Percentiles rank a stretch among this genome's conserved stretches.
Evolutionary conservation across 1,284 basidiomycete genomes (phyloP).

Genomic region (Rhizopogon hawkerae): DNA sequence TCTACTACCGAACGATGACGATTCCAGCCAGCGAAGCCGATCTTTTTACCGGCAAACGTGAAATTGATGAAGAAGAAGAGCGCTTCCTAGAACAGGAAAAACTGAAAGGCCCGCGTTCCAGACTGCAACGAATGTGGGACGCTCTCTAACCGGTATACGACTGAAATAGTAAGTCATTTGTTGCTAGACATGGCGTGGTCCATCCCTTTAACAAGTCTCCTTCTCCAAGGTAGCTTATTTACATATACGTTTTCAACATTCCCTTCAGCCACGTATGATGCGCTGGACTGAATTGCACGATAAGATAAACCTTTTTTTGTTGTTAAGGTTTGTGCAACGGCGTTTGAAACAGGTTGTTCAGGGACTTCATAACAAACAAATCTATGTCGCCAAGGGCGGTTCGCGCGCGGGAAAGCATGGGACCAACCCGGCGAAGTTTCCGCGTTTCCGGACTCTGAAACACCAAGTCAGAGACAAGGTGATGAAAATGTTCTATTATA

Average conservation of each 20-base stretch:
- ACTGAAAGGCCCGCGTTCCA: slow-evolving; percentile 9
- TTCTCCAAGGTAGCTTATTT: background rate
- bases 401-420: slow-evolving; percentile 1
- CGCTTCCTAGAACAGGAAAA: slow-evolving; percentile 10
- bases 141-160: background rate
- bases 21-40: slow-evolving; percentile 22
- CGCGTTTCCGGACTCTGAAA: background rate
- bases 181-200: background rate
- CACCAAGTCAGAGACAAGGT: background rate
- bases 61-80: slow-evolving; percentile 12
- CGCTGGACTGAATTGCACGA: background rate
- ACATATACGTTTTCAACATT: background rate
- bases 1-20: slow-evolving; percentile 15
- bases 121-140: slow-evolving; percentile 7
- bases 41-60: slow-evolving; percentile 15
- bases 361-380: background rate
- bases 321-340: background rate
- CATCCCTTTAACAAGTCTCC: background rate
- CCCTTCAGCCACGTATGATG: background rate
- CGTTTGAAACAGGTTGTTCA: background rate
- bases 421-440: background rate
- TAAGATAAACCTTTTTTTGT: background rate
- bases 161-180: background rate
- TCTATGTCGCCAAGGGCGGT: slow-evolving; percentile 1
- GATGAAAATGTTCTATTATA: background rate